A percentile compares a stretch with the other conserved stretches of the same genome.
These are phyloP conservation scores for Nowakowskiella sp. DNA, from an alignment of 192 early-diverging fungal species.

Conservation along the genomic window DNA sequence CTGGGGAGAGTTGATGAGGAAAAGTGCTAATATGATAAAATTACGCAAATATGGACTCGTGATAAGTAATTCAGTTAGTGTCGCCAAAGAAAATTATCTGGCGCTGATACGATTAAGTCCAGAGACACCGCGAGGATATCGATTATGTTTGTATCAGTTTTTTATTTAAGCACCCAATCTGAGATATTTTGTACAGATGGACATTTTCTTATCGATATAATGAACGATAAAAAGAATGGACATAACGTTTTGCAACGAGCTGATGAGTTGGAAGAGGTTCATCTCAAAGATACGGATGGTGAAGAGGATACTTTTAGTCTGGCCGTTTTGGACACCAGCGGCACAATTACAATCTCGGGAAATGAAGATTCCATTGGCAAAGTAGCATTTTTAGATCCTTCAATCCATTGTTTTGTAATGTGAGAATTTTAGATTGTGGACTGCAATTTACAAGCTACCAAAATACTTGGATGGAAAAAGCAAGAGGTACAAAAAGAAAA, in stretches of 20 bases:
- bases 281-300: constrained; percentile 1
- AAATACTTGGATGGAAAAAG: too few species aligned
- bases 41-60: constrained; percentile 26
- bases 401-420: too few species aligned
- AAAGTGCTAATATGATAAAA: constrained; percentile 22
- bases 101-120: constrained; percentile 29
- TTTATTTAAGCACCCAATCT: background rate
- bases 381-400: too few species aligned
- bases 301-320: background rate
- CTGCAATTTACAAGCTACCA: too few species aligned
- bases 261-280: constrained; percentile 36
- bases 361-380: too few species aligned
- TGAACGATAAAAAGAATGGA: constrained; percentile 33
- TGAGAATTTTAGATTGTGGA: too few species aligned
- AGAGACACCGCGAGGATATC: constrained; percentile 22
- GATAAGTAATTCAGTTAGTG: constrained; percentile 23
- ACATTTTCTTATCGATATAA: constrained; percentile 30
- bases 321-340: too few species aligned
- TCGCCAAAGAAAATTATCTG: constrained; percentile 24
- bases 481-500: too few species aligned
- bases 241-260: constrained; percentile 32
- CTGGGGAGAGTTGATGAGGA: constrained; percentile 34
- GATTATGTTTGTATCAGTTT: constrained; percentile 14
- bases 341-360: too few species aligned
- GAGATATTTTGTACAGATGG: constrained; percentile 10